Evolutionary conservation across 305 asterid genomes (phyloP), one percentile per base, ranked within the genome.

Genomic region (Solanum hybrid): DNA sequence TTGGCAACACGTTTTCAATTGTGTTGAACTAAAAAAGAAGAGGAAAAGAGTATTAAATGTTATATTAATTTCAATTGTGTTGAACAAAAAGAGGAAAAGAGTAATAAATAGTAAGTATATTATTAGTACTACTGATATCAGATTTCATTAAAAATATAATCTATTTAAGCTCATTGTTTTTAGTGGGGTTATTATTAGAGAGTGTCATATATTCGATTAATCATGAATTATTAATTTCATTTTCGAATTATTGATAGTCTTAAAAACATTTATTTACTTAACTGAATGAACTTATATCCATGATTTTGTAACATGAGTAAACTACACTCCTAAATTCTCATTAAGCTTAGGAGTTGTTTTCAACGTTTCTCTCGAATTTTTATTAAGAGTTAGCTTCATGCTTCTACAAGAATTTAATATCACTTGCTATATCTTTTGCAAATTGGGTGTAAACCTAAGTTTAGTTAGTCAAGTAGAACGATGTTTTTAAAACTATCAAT

Each of bases 1-100:
- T 82, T 34, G 90, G 88, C 37, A 42, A 88, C 90, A 86, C 89
- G 92, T 79, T 91, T 92, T 90, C 86, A 88, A 86, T 76, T 42
- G 51, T 89, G 87, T 36, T 26, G 69, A 26, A 24, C 64, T 12
- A 11, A 82, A n/a, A 82, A 82, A 46, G 73, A 84, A 24, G 22
- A 27, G 78, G 35, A 11, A 72, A 72, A 72, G 22, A 12, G 10
- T 27, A 12, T 12, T 66, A 66, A 66, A n/a, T n/a, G 14, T 29
- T 75, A 14, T 17, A 64, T 64, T 64, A 9, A 22, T 64, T 64
- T 64, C 72, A 64, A 22, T 64, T 64, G 73, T 64, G 29, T 64
- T n/a, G 73, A 64, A 64, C 72, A 35, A 82, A 66, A 82, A 42
- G 3, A 29, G 79, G 79, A 29, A 75, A 75, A 75, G 24, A 31